A percentile compares a stretch with the other conserved stretches of the same genome.
Evolutionary conservation across 2,329 filamentous ascomycete species (phyloP).

Genomic region (Cadophora sp.): DNA sequence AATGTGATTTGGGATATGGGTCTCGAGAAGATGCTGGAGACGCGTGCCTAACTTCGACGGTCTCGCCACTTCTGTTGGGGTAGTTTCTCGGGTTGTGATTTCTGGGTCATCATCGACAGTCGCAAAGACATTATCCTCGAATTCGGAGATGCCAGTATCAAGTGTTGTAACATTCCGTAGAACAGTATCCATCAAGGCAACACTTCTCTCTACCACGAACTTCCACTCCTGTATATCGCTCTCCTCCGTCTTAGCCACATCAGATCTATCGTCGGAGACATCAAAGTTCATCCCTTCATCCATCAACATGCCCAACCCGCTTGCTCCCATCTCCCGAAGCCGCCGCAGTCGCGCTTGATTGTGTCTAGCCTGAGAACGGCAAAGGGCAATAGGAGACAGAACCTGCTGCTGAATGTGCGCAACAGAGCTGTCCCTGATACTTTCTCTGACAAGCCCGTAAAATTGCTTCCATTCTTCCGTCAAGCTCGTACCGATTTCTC

Average conservation of each 20-base stretch:
- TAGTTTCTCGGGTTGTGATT: conserved; percentile 57
- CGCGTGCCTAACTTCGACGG: conserved; percentile 69
- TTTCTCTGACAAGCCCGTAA: conserved; percentile 80
- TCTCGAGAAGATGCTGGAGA: conserved; percentile 71
- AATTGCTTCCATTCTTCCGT: conserved; percentile 70
- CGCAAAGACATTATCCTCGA: conserved; percentile 70
- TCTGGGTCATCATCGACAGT: conserved; percentile 67
- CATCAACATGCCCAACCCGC: conserved; percentile 84
- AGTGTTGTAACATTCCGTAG: conserved; percentile 72
- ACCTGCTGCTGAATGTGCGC: conserved; percentile 74
- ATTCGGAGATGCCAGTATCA: conserved; percentile 66
- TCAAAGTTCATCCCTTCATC: conserved; percentile 81
- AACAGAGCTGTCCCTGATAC: conserved; percentile 74
- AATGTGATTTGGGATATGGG: conserved; percentile 72
- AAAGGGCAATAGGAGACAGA: conserved; percentile 78
- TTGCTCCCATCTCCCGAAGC: conserved; percentile 81
- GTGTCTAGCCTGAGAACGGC: conserved; percentile 74
- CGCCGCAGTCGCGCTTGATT: conserved; percentile 77
- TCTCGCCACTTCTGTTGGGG: conserved; percentile 40
- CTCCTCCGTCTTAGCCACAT: conserved; percentile 52
- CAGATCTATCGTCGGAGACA: conserved; percentile 61
- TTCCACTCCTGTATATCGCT: conserved; percentile 65
- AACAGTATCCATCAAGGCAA: conserved; percentile 86
- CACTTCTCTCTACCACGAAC: conserved; percentile 77
- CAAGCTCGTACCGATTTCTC: conserved; percentile 45